Conservation (phyloP, 1,284 basidiomycete species). For the Cerrena zonata region DNA sequence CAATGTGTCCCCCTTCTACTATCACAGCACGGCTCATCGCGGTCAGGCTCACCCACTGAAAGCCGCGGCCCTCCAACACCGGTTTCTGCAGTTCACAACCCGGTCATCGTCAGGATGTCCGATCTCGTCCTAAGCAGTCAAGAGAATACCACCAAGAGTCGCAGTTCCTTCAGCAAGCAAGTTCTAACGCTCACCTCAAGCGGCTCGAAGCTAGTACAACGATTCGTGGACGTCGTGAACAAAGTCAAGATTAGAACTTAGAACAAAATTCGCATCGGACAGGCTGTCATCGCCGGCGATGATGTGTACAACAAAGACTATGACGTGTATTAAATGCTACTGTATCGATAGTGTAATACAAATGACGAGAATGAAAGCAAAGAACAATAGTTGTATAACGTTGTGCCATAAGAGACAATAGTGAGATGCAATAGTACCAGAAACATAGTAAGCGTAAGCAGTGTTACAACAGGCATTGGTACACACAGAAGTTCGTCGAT, state of each 20-base stretch:
- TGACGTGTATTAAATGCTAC: not conserved
- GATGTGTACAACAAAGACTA: too few species aligned
- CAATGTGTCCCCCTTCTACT: not conserved
- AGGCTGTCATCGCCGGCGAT: not conserved
- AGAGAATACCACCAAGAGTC: not conserved
- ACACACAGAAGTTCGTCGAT: not conserved
- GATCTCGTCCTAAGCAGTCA: not conserved
- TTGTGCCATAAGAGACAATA: not conserved
- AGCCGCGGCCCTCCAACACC: constrained; percentile 1
- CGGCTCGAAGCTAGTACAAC: constrained; percentile 12
- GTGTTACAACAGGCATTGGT: not conserved
- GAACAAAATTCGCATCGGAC: not conserved
- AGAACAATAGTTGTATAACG: not conserved
- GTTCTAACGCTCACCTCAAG: not conserved
- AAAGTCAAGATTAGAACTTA: constrained; percentile 12
- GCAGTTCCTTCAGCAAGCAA: constrained; percentile 3
- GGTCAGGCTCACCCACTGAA: not conserved
- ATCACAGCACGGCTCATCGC: not conserved
- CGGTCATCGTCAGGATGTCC: constrained; percentile 7
- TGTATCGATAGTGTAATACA: not conserved
- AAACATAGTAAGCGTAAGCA: too few species aligned
- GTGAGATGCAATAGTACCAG: not conserved
- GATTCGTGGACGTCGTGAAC: constrained; percentile 14
- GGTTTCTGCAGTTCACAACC: not conserved
- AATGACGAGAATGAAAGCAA: not conserved